phyloP scores from a whole-genome alignment of 495 filamentous ascomycete species.

The Tuber indicum region DNA sequence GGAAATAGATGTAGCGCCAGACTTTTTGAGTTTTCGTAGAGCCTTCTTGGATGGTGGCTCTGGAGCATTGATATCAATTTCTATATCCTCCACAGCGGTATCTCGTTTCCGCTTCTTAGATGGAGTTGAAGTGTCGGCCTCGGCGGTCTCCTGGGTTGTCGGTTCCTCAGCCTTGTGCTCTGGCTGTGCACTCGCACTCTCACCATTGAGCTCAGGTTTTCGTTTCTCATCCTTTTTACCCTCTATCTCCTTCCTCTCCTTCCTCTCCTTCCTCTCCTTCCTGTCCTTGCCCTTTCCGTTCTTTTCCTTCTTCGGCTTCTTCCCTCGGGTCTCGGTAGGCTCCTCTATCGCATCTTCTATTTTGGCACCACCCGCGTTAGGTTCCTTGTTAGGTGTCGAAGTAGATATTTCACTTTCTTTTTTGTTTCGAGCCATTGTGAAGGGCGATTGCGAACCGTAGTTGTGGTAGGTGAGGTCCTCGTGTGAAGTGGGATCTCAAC shows the following conservation, averaged over 20 bases:
- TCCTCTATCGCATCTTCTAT: slow-evolving; percentile 13
- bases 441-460: background rate
- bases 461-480: background rate
- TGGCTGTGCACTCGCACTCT: slow-evolving; percentile 7
- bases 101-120: slow-evolving; percentile 68
- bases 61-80: slow-evolving; percentile 78
- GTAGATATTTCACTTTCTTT: slow-evolving; percentile 10
- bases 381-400: background rate
- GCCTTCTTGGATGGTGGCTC: slow-evolving; percentile 93
- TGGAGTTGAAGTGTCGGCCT: slow-evolving; percentile 36
- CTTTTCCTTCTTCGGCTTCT: slow-evolving; percentile 20
- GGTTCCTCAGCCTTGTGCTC: slow-evolving; percentile 4
- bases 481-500: background rate
- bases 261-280: slow-evolving; percentile 2
- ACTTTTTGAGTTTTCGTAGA: slow-evolving; percentile 71
- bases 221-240: slow-evolving; percentile 18
- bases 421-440: slow-evolving; percentile 18
- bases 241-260: background rate
- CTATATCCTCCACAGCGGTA: slow-evolving; percentile 56
- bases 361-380: background rate
- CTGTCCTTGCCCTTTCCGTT: slow-evolving; percentile 9
- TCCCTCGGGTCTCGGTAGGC: slow-evolving; percentile 4
- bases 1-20: slow-evolving; percentile 38
- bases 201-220: slow-evolving; percentile 6
- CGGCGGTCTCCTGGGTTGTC: slow-evolving; percentile 4